These are phyloP conservation scores for Mesembryanthemum crystallinum DNA, from an alignment of 148 eudicot genomes.

Conservation along the genomic window DNA sequence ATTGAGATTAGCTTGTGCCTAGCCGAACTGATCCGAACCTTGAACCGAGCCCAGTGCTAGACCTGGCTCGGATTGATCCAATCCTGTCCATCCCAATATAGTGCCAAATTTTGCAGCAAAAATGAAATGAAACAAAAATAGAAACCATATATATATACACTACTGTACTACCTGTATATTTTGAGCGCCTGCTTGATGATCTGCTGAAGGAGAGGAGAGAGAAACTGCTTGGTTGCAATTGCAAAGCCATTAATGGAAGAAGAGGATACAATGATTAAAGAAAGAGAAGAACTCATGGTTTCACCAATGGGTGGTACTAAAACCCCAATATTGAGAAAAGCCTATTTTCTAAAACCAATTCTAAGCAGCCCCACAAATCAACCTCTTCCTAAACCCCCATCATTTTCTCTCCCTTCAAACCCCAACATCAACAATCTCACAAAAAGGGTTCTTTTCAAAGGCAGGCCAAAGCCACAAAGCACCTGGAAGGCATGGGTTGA, in stretches of 20 bases:
- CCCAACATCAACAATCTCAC: neutral
- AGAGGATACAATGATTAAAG: neutral
- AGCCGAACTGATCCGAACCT: too few relatives aligned
- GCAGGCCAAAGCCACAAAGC: neutral
- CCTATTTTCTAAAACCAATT: conserved; percentile 17
- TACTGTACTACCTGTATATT: too few relatives aligned
- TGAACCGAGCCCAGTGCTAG: too few relatives aligned
- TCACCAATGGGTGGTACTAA: neutral
- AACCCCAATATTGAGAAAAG: neutral
- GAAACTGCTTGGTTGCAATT: conserved; percentile 1
- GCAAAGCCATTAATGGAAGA: neutral
- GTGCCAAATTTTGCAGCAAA: too few relatives aligned
- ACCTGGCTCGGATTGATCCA: too few relatives aligned
- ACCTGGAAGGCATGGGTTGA: conserved; percentile 22
- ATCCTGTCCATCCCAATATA: too few relatives aligned
- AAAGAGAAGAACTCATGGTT: conserved; percentile 5
- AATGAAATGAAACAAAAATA: too few relatives aligned
- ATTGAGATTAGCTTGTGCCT: too few relatives aligned
- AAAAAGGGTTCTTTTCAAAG: neutral
- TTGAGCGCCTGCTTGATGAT: too few relatives aligned
- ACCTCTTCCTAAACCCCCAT: conserved; percentile 15
- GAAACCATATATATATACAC: too few relatives aligned
- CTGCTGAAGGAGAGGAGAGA: neutral
- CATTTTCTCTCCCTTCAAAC: conserved; percentile 2
- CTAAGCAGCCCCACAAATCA: neutral